Evolutionary conservation across 2,329 filamentous ascomycete genomes (phyloP), one percentile per base, ranked within the genome.

Genomic region (Ampelomyces quisqualis): DNA sequence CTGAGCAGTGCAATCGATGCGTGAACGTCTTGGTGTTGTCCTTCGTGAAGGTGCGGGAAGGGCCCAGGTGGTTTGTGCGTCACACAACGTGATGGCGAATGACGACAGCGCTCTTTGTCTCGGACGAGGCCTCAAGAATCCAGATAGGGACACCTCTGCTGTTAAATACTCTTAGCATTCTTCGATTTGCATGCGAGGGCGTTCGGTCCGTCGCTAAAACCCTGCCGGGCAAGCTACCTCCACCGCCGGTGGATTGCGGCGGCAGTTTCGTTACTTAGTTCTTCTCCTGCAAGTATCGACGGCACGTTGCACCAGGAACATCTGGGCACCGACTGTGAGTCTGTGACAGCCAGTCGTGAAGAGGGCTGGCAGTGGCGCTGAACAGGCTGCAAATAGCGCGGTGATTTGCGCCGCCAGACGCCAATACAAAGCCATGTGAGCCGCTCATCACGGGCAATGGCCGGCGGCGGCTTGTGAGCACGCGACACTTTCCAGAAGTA

Each of bases 1-100:
- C 50, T 58, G 38, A 24, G 39, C 44, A 45, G 53, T 58, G 58
- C 51, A 47, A 44, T 52, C 35, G 41, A 41, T 31, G 47, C 38
- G 32, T 27, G 37, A 23, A 23, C 13, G 20, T 38, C 31, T 18
- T 40, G 34, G 40, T 33, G 40, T 17, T 42, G 23, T 38, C 32
- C 38, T 45, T 34, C 21, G 50, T 47, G 39, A 28, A 39, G 43
- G 20, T 34, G 29, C 35, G 24, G 23, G 10, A 6, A 11, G n/a
- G 26, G 18, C 31, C 32, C 33, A 30, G 34, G 47, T 54, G 51
- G 52, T 58, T 48, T 38, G 45, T 48, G 45, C 45, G 50, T 36
- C 35, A 14, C 26, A 28, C 6, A 28, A 28, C n/a, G 45, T 32
- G 40, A 49, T 42, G 42, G 43, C 42, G 43, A 43, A 50, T 49